A percentile compares a stretch with the other conserved stretches of the same genome.
Conservation (phyloP, 192 early-diverging fungal genomes). For the Spizellomyces punctatus region DNA sequence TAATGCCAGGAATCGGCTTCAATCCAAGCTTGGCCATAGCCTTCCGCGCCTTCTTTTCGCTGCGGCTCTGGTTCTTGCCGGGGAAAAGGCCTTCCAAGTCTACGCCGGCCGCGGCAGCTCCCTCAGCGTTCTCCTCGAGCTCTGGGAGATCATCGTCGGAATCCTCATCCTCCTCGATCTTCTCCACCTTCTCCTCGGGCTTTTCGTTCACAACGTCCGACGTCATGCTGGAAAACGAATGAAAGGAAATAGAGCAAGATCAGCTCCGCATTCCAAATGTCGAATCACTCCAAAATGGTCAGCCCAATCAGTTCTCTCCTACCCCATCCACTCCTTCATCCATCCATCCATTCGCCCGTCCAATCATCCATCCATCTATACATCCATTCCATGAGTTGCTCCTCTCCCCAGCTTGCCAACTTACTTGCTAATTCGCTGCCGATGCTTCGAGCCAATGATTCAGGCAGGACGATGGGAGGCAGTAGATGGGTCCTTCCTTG, state of each 20-base stretch:
- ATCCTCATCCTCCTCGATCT: conserved; percentile 31
- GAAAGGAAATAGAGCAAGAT: neutral
- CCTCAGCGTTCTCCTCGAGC: conserved; percentile 15
- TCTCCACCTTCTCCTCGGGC: conserved; percentile 30
- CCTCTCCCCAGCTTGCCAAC: neutral
- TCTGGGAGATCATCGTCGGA: conserved; percentile 31
- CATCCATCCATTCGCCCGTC: neutral
- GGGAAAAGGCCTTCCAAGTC: conserved; percentile 30
- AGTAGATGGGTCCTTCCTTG: too few relatives aligned
- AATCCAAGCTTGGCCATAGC: conserved; percentile 90
- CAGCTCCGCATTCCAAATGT: neutral
- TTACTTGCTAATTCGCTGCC: too few relatives aligned
- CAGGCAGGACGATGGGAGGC: too few relatives aligned
- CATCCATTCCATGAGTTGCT: neutral
- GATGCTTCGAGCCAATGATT: too few relatives aligned
- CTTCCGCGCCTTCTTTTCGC: conserved; percentile 98
- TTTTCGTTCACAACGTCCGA: conserved; percentile 14
- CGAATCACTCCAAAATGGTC: neutral
- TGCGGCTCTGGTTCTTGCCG: conserved; percentile 66
- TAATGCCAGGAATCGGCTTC: conserved; percentile 82
- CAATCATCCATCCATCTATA: conserved; percentile 20
- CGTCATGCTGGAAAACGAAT: conserved; percentile 15
- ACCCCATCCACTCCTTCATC: neutral
- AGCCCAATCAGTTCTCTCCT: neutral
- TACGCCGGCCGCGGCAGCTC: neutral